A percentile compares a stretch with the other conserved stretches of the same genome.
These are phyloP conservation scores for Candida neerlandica DNA, from an alignment of 1,139 yeast species.

Conservation along the genomic window DNA sequence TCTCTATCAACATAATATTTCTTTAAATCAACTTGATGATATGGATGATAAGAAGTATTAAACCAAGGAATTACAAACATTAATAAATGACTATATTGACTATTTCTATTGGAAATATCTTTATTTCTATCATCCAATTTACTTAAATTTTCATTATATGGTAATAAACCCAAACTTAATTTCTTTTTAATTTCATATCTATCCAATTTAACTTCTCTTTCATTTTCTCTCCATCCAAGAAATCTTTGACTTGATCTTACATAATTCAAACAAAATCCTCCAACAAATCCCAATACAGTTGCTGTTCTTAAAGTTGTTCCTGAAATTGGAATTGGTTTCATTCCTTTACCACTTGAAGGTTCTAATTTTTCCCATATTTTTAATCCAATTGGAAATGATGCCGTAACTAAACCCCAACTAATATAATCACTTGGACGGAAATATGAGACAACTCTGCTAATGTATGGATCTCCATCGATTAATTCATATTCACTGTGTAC, in stretches of 20 bases:
- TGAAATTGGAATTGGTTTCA: conserved; percentile 55
- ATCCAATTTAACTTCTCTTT: conserved; percentile 71
- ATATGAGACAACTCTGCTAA: conserved; percentile 69
- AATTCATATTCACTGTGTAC: conserved; percentile 49
- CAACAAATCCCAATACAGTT: conserved; percentile 61
- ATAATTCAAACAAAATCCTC: conserved; percentile 75
- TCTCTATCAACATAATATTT: conserved; percentile 70
- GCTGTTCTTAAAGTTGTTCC: conserved; percentile 62
- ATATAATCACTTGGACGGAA: conserved; percentile 70
- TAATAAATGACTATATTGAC: conserved; percentile 68
- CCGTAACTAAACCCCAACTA: conserved; percentile 66
- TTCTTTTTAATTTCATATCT: conserved; percentile 72
- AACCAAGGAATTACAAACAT: conserved; percentile 79
- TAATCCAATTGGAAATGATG: conserved; percentile 64
- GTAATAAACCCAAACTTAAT: conserved; percentile 66
- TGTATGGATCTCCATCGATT: conserved; percentile 82
- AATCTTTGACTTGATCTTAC: conserved; percentile 68
- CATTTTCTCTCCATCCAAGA: conserved; percentile 78
- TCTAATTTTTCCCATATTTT: conserved; percentile 65
- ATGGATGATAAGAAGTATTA: conserved; percentile 79
- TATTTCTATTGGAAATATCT: conserved; percentile 77
- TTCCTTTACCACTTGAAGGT: conserved; percentile 62
- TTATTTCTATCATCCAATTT: conserved; percentile 70
- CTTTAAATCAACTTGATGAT: conserved; percentile 75
- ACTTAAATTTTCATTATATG: conserved; percentile 63